Percentiles rank a stretch among this genome's conserved stretches.
Evolutionary conservation across 139 green algal species (phyloP).

Genomic region (Zygnema circumcarinatum): DNA sequence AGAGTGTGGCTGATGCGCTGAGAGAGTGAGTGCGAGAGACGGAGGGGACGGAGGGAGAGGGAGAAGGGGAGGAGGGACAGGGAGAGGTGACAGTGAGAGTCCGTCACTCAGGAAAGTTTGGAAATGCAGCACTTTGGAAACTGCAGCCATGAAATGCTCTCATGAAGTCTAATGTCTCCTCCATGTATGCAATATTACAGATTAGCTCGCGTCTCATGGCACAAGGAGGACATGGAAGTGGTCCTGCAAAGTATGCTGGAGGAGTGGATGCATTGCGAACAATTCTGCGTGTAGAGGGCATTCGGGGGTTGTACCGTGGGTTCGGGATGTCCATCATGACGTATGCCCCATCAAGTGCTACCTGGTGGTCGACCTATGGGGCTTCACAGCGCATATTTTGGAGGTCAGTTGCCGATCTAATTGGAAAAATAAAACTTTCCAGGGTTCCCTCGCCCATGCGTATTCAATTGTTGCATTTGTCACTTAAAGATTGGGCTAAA

Average conservation of each 20-base stretch:
- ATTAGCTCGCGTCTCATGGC: constrained; percentile 77
- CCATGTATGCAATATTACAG: constrained; percentile 10
- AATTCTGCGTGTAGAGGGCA: constrained; percentile 84
- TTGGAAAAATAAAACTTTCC: no score
- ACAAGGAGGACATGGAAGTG: constrained; percentile 53
- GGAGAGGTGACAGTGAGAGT: background rate
- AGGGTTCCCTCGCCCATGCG: background rate
- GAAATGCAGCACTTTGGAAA: no score
- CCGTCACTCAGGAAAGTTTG: no score
- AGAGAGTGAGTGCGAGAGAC: background rate
- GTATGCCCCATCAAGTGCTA: constrained; percentile 80
- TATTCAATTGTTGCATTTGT: no score
- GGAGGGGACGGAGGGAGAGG: background rate
- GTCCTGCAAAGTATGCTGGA: constrained; percentile 49
- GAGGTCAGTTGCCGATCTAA: constrained; percentile 62
- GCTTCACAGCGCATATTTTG: constrained; percentile 84
- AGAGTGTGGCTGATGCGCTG: background rate
- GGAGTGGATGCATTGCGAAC: constrained; percentile 72
- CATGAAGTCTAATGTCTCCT: no score
- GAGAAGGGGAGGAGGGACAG: background rate
- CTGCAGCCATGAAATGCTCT: no score
- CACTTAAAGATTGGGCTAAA: no score
- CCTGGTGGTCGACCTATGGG: constrained; percentile 89
- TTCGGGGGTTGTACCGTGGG: constrained; percentile 89
- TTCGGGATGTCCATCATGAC: constrained; percentile 83